Conservation (phyloP, 2,329 filamentous ascomycete genomes). For the Capronia coronata region DNA sequence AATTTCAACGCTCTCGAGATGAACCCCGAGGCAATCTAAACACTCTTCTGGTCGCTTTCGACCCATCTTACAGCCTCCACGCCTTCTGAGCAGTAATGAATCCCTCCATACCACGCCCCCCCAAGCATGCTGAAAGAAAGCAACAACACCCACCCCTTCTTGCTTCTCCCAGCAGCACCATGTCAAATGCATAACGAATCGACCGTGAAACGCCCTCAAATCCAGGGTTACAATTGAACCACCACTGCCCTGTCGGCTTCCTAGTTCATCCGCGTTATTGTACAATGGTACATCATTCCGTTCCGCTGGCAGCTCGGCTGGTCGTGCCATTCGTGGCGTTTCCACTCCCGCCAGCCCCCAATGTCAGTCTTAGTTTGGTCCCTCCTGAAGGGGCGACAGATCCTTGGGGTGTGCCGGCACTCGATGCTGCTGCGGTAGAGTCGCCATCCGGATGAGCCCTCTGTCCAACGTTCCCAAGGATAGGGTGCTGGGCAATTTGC, state of each 20-base stretch:
- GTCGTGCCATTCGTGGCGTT: conserved; percentile 31
- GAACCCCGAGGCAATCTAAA: background rate
- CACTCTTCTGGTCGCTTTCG: background rate
- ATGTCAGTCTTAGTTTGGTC: conserved; percentile 62
- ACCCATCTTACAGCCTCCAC: no score
- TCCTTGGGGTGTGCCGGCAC: conserved; percentile 56
- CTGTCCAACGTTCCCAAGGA: conserved; percentile 48
- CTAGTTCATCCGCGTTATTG: conserved; percentile 13
- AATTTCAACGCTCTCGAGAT: background rate
- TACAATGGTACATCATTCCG: conserved; percentile 30
- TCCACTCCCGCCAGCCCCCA: conserved; percentile 41
- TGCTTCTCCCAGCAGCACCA: background rate
- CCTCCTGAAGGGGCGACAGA: conserved; percentile 50
- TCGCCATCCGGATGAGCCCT: conserved; percentile 45
- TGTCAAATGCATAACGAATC: background rate
- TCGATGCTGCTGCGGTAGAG: conserved; percentile 45
- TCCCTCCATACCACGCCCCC: background rate
- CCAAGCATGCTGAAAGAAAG: background rate
- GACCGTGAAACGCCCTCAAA: background rate
- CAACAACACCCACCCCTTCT: background rate
- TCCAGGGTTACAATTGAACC: background rate
- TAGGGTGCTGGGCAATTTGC: conserved; percentile 35
- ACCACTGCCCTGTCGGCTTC: background rate
- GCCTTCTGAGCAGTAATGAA: background rate
- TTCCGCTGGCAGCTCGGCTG: conserved; percentile 32